Conservation (phyloP, 192 early-diverging fungal genomes). For the Dimargaris xerosporica region DNA sequence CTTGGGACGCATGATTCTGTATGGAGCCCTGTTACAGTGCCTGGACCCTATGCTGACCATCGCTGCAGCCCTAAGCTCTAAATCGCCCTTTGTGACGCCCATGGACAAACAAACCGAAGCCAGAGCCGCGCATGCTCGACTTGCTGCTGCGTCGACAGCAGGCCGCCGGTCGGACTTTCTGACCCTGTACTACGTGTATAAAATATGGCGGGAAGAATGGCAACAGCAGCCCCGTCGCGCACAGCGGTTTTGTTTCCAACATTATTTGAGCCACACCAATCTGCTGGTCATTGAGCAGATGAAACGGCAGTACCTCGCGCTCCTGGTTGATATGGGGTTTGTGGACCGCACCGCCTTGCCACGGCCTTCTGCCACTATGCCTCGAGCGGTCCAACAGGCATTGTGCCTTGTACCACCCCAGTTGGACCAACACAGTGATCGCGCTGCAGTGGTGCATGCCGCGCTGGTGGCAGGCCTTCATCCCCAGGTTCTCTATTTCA, state of each 20-base stretch:
- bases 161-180: constrained; percentile 19
- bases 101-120: constrained; percentile 35
- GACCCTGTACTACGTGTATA: constrained; percentile 36
- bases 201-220: constrained; percentile 26
- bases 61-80: constrained; percentile 35
- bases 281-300: constrained; percentile 38
- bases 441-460: background rate
- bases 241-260: constrained; percentile 25
- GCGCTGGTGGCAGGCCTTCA: constrained; percentile 5
- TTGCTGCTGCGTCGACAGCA: constrained; percentile 16
- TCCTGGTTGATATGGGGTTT: constrained; percentile 34
- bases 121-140: constrained; percentile 24
- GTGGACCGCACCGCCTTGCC: constrained; percentile 11
- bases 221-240: constrained; percentile 14
- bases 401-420: background rate
- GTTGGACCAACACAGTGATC: background rate
- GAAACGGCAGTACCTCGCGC: constrained; percentile 34
- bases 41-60: constrained; percentile 51
- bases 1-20: constrained; percentile 47
- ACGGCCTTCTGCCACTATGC: background rate
- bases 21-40: constrained; percentile 41
- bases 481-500: constrained; percentile 1
- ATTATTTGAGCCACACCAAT: constrained; percentile 35
- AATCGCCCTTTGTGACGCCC: constrained; percentile 26
- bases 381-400: background rate